Evolutionary conservation across 352 stramenopile species (phyloP).

Genomic region (Globisporangium abappressorium): DNA sequence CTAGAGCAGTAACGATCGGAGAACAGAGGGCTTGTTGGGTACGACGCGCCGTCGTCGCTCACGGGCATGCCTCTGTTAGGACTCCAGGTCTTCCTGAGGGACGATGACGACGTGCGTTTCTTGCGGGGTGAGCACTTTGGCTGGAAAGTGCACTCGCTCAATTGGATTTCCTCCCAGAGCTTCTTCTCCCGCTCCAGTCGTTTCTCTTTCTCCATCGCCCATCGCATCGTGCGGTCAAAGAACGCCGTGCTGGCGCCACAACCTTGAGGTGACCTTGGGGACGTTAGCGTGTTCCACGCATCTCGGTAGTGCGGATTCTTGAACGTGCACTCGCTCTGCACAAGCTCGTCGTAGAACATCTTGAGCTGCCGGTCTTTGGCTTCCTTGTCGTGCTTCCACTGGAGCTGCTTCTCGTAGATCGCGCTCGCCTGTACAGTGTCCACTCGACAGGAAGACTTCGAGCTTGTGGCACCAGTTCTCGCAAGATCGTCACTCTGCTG

Average conservation of each 20-base stretch:
- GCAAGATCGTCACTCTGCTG: neutral
- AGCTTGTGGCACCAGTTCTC: neutral
- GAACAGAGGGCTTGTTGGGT: neutral
- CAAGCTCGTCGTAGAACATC: constrained; percentile 32
- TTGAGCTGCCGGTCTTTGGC: constrained; percentile 29
- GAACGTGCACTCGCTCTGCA: constrained; percentile 47
- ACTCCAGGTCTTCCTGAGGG: constrained; percentile 7
- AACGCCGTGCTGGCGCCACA: constrained; percentile 33
- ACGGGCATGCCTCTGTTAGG: neutral
- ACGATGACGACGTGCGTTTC: neutral
- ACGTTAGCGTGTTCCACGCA: constrained; percentile 28
- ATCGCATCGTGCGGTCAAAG: constrained; percentile 45
- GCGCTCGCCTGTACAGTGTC: constrained; percentile 26
- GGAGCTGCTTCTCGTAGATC: constrained; percentile 60
- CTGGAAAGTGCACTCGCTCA: constrained; percentile 61
- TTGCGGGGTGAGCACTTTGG: constrained; percentile 23
- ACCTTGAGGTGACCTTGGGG: neutral
- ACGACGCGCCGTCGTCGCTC: neutral
- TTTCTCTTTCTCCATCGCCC: constrained; percentile 35
- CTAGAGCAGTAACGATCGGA: neutral
- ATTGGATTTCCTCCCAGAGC: constrained; percentile 28
- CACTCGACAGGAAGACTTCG: constrained; percentile 14
- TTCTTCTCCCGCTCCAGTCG: constrained; percentile 39
- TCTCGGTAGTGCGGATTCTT: constrained; percentile 51
- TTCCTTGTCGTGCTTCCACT: constrained; percentile 58